Base-by-base conservation (phyloP, 2,329 filamentous ascomycete species). In the Penicillium corylophilum region DNA sequence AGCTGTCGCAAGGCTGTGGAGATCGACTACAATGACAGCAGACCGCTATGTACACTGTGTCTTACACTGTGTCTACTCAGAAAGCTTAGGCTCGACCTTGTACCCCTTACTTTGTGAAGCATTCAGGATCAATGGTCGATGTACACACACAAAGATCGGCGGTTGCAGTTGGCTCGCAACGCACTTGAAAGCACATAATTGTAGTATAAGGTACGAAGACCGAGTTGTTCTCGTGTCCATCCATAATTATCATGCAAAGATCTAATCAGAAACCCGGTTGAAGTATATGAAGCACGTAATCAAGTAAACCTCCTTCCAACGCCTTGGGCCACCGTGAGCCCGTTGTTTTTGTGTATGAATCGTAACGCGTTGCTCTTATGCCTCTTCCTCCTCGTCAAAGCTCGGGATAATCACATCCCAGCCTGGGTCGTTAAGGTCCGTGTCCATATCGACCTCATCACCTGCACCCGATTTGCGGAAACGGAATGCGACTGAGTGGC, bases 331-430 rank as follows among this genome's bases (percentile, higher is more conserved):
- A 28, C 18, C 36, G 8, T 16, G 15, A 48, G 39, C 22, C 38
- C 26, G 7, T 41, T 16, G n/a, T 33, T 29, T 28, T 20, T 48
- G 28, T 26, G 38, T 40, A 38, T 31, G 22, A 49, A 22, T 29
- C 23, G 23, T 43, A 23, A 29, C 22, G n/a, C 23, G 13, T 41
- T 4, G 24, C 4, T 13, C 46, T 4, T n/a, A 49, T 24, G 41
- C 35, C 28, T 64, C 64, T 35, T 68, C 67, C 26, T 71, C 70
- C 18, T 72, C 67, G 5, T 71, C 69, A 28, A 70, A 63, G 38
- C 49, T 63, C 23, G 69, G 70, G 15, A 71, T 48, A 22, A 72
- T 48, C 24, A 72, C 68, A 59, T 72, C 70, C 70, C 70, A 73
- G 15, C 65, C 65, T 22, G 64, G 61, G 39, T 72, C 69, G 39